A percentile compares a stretch with the other conserved stretches of the same genome.
Evolutionary conservation across 495 filamentous ascomycete genomes (phyloP).

Genomic region (Bryoglossum gracile): DNA sequence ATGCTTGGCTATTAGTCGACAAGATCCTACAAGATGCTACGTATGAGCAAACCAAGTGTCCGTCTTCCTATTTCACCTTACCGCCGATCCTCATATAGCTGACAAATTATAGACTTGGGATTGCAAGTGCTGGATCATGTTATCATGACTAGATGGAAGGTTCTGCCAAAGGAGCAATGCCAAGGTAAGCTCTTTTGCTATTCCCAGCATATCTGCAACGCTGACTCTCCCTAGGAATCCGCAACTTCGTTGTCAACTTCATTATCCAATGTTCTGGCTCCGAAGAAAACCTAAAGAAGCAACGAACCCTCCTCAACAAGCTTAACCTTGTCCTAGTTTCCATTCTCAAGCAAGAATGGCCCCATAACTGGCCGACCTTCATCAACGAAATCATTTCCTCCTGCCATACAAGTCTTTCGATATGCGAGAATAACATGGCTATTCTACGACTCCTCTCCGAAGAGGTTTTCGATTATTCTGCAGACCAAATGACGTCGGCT

Average conservation of each 20-base stretch:
- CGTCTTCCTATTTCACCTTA: slow-evolving; percentile 27
- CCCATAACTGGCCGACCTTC: slow-evolving; percentile 99
- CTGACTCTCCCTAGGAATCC: slow-evolving; percentile 56
- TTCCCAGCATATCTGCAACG: slow-evolving; percentile 17
- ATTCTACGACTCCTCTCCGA: slow-evolving; percentile 94
- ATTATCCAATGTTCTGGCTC: slow-evolving; percentile 88
- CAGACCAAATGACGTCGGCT: slow-evolving; percentile 94
- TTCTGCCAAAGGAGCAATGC: slow-evolving; percentile 89
- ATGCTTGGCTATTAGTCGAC: slow-evolving; percentile 95
- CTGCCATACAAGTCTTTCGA: slow-evolving; percentile 86
- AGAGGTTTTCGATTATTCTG: slow-evolving; percentile 97
- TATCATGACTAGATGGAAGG: slow-evolving; percentile 98
- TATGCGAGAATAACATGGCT: slow-evolving; percentile 99
- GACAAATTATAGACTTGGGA: slow-evolving; percentile 65
- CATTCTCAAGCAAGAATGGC: slow-evolving; percentile 99
- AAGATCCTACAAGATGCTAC: slow-evolving; percentile 85
- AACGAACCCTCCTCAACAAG: slow-evolving; percentile 91
- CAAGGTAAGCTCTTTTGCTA: slow-evolving; percentile 36
- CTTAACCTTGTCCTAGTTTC: slow-evolving; percentile 95
- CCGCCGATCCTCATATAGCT: slow-evolving; percentile 30
- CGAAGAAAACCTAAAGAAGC: slow-evolving; percentile 72
- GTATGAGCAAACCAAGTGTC: slow-evolving; percentile 96
- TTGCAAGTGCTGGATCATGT: slow-evolving; percentile 96
- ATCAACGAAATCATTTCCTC: slow-evolving; percentile 99
- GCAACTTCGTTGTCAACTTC: slow-evolving; percentile 96